A percentile compares a stretch with the other conserved stretches of the same genome.
Evolutionary conservation across 257 asterid species (phyloP).

Genomic region (Agastache rugosa): DNA sequence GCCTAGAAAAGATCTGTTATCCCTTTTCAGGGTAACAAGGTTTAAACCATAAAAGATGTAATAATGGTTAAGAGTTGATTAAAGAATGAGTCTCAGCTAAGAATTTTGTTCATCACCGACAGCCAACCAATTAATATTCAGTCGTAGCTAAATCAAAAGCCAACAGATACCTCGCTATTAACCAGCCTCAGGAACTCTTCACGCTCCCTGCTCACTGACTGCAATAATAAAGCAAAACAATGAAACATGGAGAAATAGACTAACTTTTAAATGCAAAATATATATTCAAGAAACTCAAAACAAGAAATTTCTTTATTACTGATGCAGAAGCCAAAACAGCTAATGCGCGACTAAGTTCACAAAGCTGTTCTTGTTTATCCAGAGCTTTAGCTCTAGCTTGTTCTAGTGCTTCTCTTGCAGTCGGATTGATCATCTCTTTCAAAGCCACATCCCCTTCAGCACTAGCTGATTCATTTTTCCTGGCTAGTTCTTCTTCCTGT

Average conservation of each 20-base stretch:
- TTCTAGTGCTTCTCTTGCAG: conserved; percentile 75
- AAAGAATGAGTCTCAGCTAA: background rate
- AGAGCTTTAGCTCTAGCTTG: conserved; percentile 78
- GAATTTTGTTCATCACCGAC: conserved; percentile 9
- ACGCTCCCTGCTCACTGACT: conserved; percentile 92
- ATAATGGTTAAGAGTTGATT: background rate
- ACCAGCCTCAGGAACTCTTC: conserved; percentile 89
- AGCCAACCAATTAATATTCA: conserved; percentile 22
- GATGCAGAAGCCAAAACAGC: conserved; percentile 95
- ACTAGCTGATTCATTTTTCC: conserved; percentile 52
- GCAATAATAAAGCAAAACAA: conserved; percentile 38
- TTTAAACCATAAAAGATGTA: background rate
- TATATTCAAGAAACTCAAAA: conserved; percentile 30
- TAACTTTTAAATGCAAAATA: background rate
- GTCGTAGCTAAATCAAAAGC: conserved; percentile 14
- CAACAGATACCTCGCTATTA: conserved; percentile 73
- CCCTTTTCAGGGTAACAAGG: conserved; percentile 22
- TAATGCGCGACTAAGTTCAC: conserved; percentile 85
- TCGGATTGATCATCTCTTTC: conserved; percentile 65
- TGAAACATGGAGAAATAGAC: conserved; percentile 23
- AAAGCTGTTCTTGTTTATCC: conserved; percentile 82
- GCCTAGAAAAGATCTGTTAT: conserved; percentile 1
- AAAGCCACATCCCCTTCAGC: conserved; percentile 67
- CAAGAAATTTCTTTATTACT: conserved; percentile 46
- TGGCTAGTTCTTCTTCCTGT: conserved; percentile 59